Percentiles rank a stretch among this genome's conserved stretches.
phyloP scores from a whole-genome alignment of 1,284 basidiomycete species.

The Irpex sp. region DNA sequence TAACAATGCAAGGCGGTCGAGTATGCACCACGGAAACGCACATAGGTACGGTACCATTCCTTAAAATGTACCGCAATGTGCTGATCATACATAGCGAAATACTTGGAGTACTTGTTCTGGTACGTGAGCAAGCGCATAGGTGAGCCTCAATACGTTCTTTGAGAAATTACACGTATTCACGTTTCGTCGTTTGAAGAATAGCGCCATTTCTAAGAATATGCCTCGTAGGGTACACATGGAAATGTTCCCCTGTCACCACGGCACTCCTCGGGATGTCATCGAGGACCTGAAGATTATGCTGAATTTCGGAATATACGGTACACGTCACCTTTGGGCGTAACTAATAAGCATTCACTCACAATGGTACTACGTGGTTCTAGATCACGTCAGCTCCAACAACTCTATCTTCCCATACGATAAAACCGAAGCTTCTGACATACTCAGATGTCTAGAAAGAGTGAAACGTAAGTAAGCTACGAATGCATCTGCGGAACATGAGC shows the following conservation, averaged over 20 bases:
- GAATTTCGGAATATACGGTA: not conserved
- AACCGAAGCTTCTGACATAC: not conserved
- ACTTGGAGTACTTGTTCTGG: slow-evolving; percentile 7
- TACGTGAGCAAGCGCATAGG: not conserved
- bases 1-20: not conserved
- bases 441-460: not conserved
- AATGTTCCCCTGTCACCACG: slow-evolving; percentile 4
- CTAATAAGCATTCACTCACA: not conserved
- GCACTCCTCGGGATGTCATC: not conserved
- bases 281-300: not conserved
- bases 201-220: not conserved
- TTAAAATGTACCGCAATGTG: not conserved
- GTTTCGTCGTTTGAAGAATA: not conserved
- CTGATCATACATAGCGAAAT: not conserved
- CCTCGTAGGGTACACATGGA: not conserved
- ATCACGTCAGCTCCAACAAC: slow-evolving; percentile 1
- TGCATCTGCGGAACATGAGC: not conserved
- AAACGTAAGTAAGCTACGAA: not conserved
- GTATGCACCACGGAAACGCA: slow-evolving; percentile 1
- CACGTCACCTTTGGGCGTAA: not conserved
- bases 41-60: slow-evolving; percentile 3
- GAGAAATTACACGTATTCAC: not conserved
- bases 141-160: not conserved
- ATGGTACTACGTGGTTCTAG: not conserved
- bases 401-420: slow-evolving; percentile 4